A percentile compares a stretch with the other conserved stretches of the same genome.
Conservation (phyloP, 257 asterid genomes). For the Primulina huaijiensis region DNA sequence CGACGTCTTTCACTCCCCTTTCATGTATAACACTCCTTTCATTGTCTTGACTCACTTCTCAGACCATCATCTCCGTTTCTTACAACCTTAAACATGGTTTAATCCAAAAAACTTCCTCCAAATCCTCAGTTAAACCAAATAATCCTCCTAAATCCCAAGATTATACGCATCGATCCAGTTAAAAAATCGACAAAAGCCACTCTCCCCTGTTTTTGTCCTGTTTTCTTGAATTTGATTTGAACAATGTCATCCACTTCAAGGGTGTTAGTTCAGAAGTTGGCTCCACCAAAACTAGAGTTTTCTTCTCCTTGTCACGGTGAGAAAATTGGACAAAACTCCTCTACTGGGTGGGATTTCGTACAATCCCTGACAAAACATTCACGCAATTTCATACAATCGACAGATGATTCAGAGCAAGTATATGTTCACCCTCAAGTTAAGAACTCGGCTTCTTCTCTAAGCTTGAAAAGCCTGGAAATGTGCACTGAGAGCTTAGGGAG, state of each 20-base stretch:
- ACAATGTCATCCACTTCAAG: conserved; percentile 35
- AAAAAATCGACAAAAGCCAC: neutral
- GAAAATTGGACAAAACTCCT: neutral
- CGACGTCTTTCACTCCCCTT: conserved; percentile 44
- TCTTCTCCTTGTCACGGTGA: conserved; percentile 26
- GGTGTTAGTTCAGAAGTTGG: conserved; percentile 33
- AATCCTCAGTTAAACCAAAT: too few relatives aligned
- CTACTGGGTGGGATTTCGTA: conserved; percentile 35
- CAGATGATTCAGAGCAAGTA: conserved; percentile 17
- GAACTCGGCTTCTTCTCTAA: conserved; percentile 35
- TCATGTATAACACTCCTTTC: conserved; percentile 37
- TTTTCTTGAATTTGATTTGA: conserved; percentile 18
- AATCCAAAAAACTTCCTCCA: too few relatives aligned
- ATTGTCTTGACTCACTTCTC: neutral
- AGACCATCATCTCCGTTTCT: conserved; percentile 13
- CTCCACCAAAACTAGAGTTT: conserved; percentile 35
- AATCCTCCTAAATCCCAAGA: conserved; percentile 3
- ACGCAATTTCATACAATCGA: neutral
- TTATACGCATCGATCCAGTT: neutral
- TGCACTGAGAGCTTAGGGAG: conserved; percentile 84
- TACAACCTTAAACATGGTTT: too few relatives aligned
- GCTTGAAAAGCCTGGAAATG: conserved; percentile 64
- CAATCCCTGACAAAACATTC: conserved; percentile 24
- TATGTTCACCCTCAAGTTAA: conserved; percentile 55
- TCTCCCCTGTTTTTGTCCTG: conserved; percentile 32